Percentiles rank a stretch among this genome's conserved stretches.
These are phyloP conservation scores for Basipetospora sp. DNA, from an alignment of 2,329 filamentous ascomycete genomes.

Conservation along the genomic window DNA sequence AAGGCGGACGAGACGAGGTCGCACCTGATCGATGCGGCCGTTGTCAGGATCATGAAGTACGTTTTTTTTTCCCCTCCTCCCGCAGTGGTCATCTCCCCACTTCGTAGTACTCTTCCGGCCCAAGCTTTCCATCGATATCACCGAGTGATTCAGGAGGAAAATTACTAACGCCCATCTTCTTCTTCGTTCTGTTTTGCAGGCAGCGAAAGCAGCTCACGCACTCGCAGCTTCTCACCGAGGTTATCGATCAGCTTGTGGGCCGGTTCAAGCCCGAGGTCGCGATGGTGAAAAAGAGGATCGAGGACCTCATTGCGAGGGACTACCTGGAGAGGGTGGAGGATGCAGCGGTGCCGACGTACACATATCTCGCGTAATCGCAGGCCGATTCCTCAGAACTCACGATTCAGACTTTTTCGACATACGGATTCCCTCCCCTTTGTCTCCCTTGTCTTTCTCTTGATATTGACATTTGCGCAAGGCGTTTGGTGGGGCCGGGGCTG, in stretches of 20 bases:
- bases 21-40: conserved; percentile 59
- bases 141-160: no score
- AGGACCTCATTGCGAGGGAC: conserved; percentile 61
- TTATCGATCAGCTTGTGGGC: conserved; percentile 50
- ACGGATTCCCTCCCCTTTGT: no score
- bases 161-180: no score
- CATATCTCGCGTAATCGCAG: conserved; percentile 56
- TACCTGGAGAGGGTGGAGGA: conserved; percentile 65
- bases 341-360: conserved; percentile 48
- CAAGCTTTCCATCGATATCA: no score
- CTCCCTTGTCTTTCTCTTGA: no score
- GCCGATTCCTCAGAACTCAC: no score
- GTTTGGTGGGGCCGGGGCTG: no score
- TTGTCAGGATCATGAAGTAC: conserved; percentile 78
- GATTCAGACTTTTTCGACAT: no score
- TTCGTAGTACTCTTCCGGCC: no score
- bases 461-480: no score
- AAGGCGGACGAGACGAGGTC: conserved; percentile 59
- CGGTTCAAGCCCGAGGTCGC: conserved; percentile 64
- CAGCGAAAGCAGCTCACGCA: conserved; percentile 61
- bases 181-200: conserved; percentile 26
- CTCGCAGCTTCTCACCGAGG: conserved; percentile 54
- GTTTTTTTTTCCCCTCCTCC: conserved; percentile 18
- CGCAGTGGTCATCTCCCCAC: no score
- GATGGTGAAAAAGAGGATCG: conserved; percentile 70